Evolutionary conservation across 495 filamentous ascomycete species (phyloP).

Genomic region (Apiosordaria backusii): DNA sequence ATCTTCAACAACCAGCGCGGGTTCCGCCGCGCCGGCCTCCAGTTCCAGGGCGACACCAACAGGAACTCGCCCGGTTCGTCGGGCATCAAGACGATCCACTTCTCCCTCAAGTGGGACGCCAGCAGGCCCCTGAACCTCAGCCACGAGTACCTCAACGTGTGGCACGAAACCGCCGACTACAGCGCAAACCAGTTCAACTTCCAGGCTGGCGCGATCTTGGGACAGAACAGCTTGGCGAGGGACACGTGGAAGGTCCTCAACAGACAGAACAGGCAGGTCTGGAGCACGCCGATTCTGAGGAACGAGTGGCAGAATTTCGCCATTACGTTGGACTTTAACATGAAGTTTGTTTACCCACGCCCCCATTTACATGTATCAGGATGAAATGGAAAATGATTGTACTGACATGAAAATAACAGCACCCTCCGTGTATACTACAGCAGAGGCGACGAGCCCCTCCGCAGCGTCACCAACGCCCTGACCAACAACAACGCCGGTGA

Average conservation of each 20-base stretch:
- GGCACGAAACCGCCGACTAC: constrained; percentile 55
- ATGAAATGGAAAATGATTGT: background rate
- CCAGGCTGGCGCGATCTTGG: constrained; percentile 48
- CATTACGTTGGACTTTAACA: constrained; percentile 47
- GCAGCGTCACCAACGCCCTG: constrained; percentile 45
- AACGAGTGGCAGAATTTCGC: constrained; percentile 59
- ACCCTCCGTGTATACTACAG: constrained; percentile 56
- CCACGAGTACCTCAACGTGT: constrained; percentile 55
- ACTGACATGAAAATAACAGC: constrained; percentile 27
- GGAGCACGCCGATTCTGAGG: constrained; percentile 40
- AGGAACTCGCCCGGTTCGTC: constrained; percentile 42
- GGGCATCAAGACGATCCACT: constrained; percentile 54
- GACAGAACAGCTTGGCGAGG: constrained; percentile 72
- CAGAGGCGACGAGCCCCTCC: constrained; percentile 42
- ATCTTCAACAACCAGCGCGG: constrained; percentile 55
- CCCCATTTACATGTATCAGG: background rate
- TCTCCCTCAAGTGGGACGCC: constrained; percentile 48
- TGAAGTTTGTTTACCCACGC: constrained; percentile 42
- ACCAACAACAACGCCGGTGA: constrained; percentile 51
- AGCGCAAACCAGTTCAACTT: constrained; percentile 55
- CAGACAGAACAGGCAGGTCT: constrained; percentile 46
- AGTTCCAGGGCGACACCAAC: constrained; percentile 48
- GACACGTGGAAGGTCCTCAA: constrained; percentile 66
- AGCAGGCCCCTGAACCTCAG: constrained; percentile 48
- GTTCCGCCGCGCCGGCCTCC: constrained; percentile 54